Percentiles rank a stretch among this genome's conserved stretches.
phyloP scores from a whole-genome alignment of 768 basidiomycete genomes.

The Agrocybe pediades region DNA sequence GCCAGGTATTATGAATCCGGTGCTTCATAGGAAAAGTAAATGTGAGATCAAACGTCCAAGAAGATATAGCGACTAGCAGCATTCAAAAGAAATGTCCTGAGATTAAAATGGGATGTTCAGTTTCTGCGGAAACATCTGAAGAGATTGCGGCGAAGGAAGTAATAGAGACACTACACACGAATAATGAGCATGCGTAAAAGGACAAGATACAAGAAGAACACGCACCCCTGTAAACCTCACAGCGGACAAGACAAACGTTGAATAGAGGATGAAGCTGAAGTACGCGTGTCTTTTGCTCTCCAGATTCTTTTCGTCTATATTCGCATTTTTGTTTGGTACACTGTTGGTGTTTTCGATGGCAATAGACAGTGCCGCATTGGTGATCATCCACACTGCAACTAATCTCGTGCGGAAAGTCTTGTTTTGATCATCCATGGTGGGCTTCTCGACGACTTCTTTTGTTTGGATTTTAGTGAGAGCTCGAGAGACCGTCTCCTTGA shows the following conservation, averaged over 20 bases:
- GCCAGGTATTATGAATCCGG: background rate
- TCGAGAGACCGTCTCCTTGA: slow-evolving; percentile 90
- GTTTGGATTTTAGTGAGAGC: slow-evolving; percentile 75
- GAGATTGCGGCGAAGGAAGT: slow-evolving; percentile 82
- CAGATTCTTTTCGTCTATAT: slow-evolving; percentile 41
- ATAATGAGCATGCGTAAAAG: slow-evolving; percentile 3
- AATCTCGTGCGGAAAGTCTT: slow-evolving; percentile 92
- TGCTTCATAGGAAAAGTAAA: background rate
- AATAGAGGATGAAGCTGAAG: slow-evolving; percentile 78
- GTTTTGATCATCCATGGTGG: slow-evolving; percentile 87
- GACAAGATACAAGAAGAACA: slow-evolving; percentile 14
- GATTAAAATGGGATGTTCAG: slow-evolving; percentile 33
- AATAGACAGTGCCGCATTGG: slow-evolving; percentile 70
- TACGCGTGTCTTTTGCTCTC: slow-evolving; percentile 53
- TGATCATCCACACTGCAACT: slow-evolving; percentile 78
- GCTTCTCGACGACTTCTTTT: slow-evolving; percentile 72
- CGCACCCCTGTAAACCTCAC: slow-evolving; percentile 79
- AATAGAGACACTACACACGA: slow-evolving; percentile 66
- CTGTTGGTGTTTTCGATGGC: slow-evolving; percentile 79
- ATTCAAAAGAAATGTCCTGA: background rate
- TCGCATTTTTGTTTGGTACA: slow-evolving; percentile 38
- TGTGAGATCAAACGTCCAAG: background rate
- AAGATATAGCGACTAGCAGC: too few species aligned
- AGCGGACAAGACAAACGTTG: slow-evolving; percentile 72
- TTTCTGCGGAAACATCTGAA: slow-evolving; percentile 82